Conservation (phyloP, 2,329 filamentous ascomycete genomes). For the Stachybotrys echinatus region DNA sequence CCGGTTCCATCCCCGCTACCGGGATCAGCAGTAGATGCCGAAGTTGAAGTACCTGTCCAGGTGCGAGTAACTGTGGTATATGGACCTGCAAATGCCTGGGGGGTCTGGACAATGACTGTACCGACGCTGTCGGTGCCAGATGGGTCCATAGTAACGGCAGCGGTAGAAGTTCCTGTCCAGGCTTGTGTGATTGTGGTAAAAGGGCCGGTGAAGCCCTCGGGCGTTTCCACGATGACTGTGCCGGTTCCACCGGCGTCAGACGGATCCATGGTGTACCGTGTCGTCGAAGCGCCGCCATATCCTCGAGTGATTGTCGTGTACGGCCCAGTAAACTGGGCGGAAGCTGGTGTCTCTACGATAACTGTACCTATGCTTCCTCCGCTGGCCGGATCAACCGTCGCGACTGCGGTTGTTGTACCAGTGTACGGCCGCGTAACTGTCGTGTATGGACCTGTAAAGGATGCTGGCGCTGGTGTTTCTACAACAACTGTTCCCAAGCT, state of each 20-base stretch:
- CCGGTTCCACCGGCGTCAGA: not conserved
- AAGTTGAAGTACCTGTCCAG: not conserved
- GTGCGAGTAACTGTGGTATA: not conserved
- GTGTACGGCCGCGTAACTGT: not conserved
- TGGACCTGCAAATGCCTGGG: not conserved
- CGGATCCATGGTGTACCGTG: not conserved
- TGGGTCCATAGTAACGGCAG: not conserved
- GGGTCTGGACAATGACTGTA: not conserved
- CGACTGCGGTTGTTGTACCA: not conserved
- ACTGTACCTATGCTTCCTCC: not conserved
- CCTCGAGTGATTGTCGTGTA: not conserved
- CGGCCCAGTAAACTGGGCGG: not conserved
- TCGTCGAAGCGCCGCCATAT: not conserved
- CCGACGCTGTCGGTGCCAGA: not conserved
- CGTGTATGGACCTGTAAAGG: not conserved
- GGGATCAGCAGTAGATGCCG: not conserved
- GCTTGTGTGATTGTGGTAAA: not conserved
- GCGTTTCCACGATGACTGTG: slow-evolving; percentile 1
- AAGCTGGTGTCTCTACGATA: not conserved
- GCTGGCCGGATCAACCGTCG: not conserved
- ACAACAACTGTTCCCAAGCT: not conserved
- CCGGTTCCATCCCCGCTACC: not conserved
- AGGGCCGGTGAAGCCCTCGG: not conserved
- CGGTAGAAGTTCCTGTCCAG: not conserved
- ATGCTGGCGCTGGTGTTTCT: not conserved